phyloP scores from a whole-genome alignment of 306 rosid species.

The Acmispon strigosus region DNA sequence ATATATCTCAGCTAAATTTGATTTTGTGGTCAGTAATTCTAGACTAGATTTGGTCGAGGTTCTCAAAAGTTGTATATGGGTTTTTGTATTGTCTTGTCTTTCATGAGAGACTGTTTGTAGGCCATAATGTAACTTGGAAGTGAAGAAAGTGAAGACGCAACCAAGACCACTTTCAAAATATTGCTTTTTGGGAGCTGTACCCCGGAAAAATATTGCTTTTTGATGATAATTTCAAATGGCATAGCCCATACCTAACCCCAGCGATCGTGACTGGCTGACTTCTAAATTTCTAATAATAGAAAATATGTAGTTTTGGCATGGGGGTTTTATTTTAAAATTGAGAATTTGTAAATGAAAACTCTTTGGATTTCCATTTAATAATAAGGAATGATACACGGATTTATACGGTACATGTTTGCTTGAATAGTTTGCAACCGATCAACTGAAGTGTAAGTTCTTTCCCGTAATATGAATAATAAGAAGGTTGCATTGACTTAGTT shows the following conservation, averaged over 20 bases:
- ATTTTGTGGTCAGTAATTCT: too few relatives aligned
- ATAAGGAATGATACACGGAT: not conserved
- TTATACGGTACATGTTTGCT: not conserved
- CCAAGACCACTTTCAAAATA: not conserved
- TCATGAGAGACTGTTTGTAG: not conserved
- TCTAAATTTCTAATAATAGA: not conserved
- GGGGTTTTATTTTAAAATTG: not conserved
- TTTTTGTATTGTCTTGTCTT: not conserved
- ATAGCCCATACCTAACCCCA: constrained; percentile 34
- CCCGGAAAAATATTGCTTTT: not conserved
- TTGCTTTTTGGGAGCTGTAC: not conserved
- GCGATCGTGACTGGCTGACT: not conserved
- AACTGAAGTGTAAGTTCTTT: too few relatives aligned
- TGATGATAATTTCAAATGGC: not conserved
- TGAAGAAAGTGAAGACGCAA: constrained; percentile 29
- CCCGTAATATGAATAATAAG: too few relatives aligned
- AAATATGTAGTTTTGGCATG: not conserved
- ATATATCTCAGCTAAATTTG: too few relatives aligned
- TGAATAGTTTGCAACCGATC: not conserved
- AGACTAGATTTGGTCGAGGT: not conserved
- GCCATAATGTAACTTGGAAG: constrained; percentile 17
- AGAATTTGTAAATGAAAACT: not conserved
- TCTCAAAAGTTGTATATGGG: not conserved
- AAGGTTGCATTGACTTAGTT: too few relatives aligned
- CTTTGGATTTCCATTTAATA: not conserved